Evolutionary conservation across 257 asterid species (phyloP).

Genomic region (Linaria vulgaris): DNA sequence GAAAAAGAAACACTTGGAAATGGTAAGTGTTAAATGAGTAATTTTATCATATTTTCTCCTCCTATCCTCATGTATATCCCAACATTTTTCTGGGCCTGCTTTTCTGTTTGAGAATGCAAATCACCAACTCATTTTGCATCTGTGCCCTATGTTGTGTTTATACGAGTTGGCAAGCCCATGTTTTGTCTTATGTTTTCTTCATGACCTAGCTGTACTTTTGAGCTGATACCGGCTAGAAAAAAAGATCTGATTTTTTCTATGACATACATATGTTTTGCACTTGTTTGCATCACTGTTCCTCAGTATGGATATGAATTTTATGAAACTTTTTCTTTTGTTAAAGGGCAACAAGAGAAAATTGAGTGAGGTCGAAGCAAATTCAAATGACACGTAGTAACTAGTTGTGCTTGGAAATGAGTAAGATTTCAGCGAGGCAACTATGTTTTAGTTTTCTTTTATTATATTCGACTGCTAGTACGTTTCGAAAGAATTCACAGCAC

Average conservation of each 20-base stretch:
- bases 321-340: neutral
- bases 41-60: neutral
- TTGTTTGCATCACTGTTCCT: conserved; percentile 1
- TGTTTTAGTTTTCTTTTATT: too few relatives aligned
- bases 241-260: neutral
- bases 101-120: conserved; percentile 8
- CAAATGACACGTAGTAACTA: too few relatives aligned
- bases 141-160: conserved; percentile 1
- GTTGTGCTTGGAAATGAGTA: too few relatives aligned
- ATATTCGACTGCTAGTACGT: too few relatives aligned
- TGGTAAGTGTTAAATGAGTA: conserved; percentile 40
- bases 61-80: neutral
- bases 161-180: neutral
- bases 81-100: neutral
- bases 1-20: conserved; percentile 55
- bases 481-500: too few relatives aligned
- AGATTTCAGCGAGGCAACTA: too few relatives aligned
- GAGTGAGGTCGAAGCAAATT: too few relatives aligned
- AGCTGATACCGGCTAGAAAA: neutral
- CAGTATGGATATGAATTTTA: neutral
- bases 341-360: neutral
- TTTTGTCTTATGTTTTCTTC: conserved; percentile 2
- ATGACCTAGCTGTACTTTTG: neutral
- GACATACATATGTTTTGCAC: neutral
- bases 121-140: neutral